Percentiles rank a stretch among this genome's conserved stretches.
phyloP scores from a whole-genome alignment of 2,329 filamentous ascomycete species.

The Sporothrix pseudoabietina region DNA sequence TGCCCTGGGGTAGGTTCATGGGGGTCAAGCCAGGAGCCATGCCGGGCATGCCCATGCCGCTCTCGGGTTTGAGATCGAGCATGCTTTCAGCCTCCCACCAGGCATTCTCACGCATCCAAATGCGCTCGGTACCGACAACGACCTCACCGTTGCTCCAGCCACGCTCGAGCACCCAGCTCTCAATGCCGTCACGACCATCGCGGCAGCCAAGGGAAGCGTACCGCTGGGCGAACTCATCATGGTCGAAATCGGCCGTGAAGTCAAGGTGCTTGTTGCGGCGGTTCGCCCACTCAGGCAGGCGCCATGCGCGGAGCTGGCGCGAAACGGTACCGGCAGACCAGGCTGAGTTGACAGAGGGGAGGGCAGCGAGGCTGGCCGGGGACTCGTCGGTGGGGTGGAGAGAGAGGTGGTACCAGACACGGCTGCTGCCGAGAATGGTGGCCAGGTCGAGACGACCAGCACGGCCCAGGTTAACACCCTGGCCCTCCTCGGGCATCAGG shows the following conservation, averaged over 20 bases:
- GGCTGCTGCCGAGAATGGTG: constrained; percentile 74
- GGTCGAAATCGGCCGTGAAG: constrained; percentile 94
- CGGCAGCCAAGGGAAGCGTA: constrained; percentile 83
- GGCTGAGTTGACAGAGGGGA: constrained; percentile 71
- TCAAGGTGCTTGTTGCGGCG: constrained; percentile 87
- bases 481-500: constrained; percentile 73
- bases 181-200: constrained; percentile 87
- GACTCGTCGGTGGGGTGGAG: constrained; percentile 89
- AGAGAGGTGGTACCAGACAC: constrained; percentile 92
- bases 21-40: constrained; percentile 38
- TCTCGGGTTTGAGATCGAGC: constrained; percentile 79
- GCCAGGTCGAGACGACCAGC: constrained; percentile 78
- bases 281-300: constrained; percentile 95
- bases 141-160: constrained; percentile 99
- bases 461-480: constrained; percentile 80
- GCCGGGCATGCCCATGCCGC: constrained; percentile 37
- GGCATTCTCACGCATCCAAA: constrained; percentile 91
- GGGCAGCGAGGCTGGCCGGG: constrained; percentile 71
- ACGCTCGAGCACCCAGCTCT: constrained; percentile 90
- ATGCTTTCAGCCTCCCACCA: constrained; percentile 99
- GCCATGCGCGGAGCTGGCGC: constrained; percentile 88
- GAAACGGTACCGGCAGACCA: constrained; percentile 96
- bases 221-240: constrained; percentile 84
- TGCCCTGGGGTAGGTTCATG: constrained; percentile 53
- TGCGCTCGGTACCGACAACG: constrained; percentile 82